Evolutionary conservation across 345 rosid genomes (phyloP).

Genomic region (Gossypium arboreum): DNA sequence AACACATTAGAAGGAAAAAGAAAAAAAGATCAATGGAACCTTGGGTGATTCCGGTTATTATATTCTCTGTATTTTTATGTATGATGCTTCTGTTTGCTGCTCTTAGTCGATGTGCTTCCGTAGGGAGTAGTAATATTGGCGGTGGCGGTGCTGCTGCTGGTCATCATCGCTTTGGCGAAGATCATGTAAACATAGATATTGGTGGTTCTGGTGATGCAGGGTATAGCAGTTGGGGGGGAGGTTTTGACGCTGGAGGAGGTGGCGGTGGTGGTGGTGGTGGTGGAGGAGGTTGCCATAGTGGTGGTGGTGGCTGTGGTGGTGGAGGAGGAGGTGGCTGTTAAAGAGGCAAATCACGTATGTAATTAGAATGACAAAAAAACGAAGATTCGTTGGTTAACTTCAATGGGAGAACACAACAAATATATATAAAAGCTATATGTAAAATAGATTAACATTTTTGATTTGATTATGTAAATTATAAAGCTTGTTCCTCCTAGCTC

Average conservation of each 20-base stretch:
- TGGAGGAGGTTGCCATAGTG: neutral
- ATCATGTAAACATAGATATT: constrained; percentile 2
- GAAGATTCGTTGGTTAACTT: neutral
- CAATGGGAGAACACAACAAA: too few relatives aligned
- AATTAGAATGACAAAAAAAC: too few relatives aligned
- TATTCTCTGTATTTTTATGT: neutral
- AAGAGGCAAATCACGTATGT: neutral
- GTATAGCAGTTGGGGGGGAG: constrained; percentile 4
- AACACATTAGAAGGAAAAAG: neutral
- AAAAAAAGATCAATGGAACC: constrained; percentile 7
- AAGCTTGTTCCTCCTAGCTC: neutral
- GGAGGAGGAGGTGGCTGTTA: neutral
- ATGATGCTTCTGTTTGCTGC: neutral
- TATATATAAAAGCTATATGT: too few relatives aligned
- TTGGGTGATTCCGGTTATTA: constrained; percentile 5
- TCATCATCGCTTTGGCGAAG: neutral
- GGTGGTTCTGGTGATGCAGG: neutral
- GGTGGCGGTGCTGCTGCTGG: neutral
- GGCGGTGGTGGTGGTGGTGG: constrained; percentile 9
- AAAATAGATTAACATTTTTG: neutral
- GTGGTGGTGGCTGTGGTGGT: neutral
- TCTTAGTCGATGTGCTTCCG: neutral
- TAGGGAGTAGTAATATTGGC: neutral
- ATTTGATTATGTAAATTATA: neutral
- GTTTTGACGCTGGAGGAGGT: neutral